Base-by-base conservation (phyloP, 352 stramenopile genomes). In the Thalassiosira delicatula region DNA sequence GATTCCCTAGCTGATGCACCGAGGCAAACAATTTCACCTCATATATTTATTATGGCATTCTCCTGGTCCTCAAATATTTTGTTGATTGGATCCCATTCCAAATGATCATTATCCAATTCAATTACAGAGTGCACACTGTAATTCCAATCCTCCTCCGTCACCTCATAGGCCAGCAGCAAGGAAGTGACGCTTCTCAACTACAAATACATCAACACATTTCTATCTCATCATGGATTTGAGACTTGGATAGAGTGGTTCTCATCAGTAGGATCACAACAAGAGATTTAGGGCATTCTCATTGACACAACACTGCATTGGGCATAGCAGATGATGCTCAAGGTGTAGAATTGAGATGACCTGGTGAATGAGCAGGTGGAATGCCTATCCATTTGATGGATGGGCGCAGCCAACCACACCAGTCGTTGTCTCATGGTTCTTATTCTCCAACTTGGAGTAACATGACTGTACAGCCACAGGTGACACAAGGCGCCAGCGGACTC, bases 281-380 rank as follows among this genome's bases (percentile, higher is more conserved):
- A 57, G 21, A 35, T 56, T 56, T 8, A 70, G 27, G 35, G 46
- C 32, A 19, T 61, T 17, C 14, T 27, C 63, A 57, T 71, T 59
- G 14, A 60, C 63, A 40, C 63, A 17, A 19, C 63, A 71, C 40
- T 61, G 63, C 63, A 71, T 71, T 14, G 42, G 46, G 46, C 46
- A 56, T 7, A 56, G 46, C 7, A 56, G n/a, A n/a, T 56, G 46
- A n/a, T 56, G 46, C 4, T 56, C 46, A 7, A 56, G n/a, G 3
- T 56, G 7, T 4, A n/a, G 46, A 7, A 56, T n/a, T 21, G 17
- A 8, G 3, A 56, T n/a, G 9, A n/a, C 46, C n/a, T 56, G 46
- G 17, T 56, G 46, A 4, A 56, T 56, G 25, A 56, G 11, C 46
- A 56, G 25, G 17, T 56, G 46, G n/a, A 25, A 56, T n/a, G 7